These are phyloP conservation scores for Mucor racemosus DNA, from an alignment of 371 early-diverging fungal genomes.

Conservation along the genomic window DNA sequence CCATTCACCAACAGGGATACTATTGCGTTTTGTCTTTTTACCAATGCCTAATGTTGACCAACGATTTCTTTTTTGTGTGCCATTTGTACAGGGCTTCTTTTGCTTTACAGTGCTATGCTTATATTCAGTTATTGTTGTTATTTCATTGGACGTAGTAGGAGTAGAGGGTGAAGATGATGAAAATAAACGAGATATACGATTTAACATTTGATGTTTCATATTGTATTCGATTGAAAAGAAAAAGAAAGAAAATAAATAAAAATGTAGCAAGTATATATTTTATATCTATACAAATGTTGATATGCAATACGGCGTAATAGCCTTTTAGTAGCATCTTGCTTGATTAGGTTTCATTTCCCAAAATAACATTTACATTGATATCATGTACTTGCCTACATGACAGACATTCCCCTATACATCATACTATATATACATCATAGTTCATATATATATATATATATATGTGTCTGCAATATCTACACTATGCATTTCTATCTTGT, in stretches of 20 bases:
- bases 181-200: constrained; percentile 19
- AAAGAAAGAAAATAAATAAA: background rate
- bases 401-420: background rate
- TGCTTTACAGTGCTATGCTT: background rate
- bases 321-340: constrained; percentile 3
- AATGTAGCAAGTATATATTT: background rate
- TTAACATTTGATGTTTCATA: constrained; percentile 15
- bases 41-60: constrained; percentile 4
- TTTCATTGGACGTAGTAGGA: background rate
- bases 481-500: too few relatives aligned
- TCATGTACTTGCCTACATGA: background rate
- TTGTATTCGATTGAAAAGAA: background rate
- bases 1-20: background rate
- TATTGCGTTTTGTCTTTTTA: background rate
- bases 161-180: background rate
- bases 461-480: too few relatives aligned
- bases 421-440: background rate
- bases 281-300: background rate
- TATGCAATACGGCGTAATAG: constrained; percentile 20
- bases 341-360: constrained; percentile 28
- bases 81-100: background rate
- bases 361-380: background rate
- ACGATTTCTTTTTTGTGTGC: background rate
- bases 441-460: too few relatives aligned
- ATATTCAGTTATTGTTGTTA: background rate